phyloP scores from a whole-genome alignment of 805 yeast species.

The Helenozyma rhizophorensis region DNA sequence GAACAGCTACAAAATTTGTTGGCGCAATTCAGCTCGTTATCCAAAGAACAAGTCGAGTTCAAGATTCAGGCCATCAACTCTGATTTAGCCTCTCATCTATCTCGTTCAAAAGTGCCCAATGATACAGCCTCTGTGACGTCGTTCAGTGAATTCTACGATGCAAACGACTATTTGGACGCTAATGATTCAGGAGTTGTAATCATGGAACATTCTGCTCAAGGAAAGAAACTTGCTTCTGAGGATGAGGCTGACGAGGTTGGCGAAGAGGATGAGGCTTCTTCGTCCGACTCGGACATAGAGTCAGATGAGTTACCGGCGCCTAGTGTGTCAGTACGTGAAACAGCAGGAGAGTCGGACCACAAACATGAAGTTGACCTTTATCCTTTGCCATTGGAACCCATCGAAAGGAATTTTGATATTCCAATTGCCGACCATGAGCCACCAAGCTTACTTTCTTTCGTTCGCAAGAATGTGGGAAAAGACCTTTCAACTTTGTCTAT shows the following conservation, averaged over 20 bases:
- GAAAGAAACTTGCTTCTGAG: constrained; percentile 12
- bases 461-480: constrained; percentile 89
- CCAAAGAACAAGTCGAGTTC: constrained; percentile 2
- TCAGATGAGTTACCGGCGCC: constrained; percentile 12
- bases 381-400: constrained; percentile 56
- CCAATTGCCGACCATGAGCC: constrained; percentile 62
- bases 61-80: constrained; percentile 1
- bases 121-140: constrained; percentile 30
- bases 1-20: background rate
- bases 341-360: background rate
- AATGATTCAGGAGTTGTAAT: constrained; percentile 52
- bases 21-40: background rate
- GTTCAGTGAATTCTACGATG: constrained; percentile 48
- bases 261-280: constrained; percentile 14
- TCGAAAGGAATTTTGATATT: constrained; percentile 56
- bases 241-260: constrained; percentile 19
- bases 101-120: background rate
- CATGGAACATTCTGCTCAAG: constrained; percentile 17
- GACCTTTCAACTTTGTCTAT: constrained; percentile 80
- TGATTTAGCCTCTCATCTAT: background rate
- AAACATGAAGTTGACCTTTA: constrained; percentile 36
- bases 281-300: constrained; percentile 14
- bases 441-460: constrained; percentile 73
- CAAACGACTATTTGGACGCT: constrained; percentile 56
- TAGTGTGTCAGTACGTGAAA: background rate